phyloP scores from a whole-genome alignment of 2,329 filamentous ascomycete genomes.

The Colletotrichum tofieldiae region DNA sequence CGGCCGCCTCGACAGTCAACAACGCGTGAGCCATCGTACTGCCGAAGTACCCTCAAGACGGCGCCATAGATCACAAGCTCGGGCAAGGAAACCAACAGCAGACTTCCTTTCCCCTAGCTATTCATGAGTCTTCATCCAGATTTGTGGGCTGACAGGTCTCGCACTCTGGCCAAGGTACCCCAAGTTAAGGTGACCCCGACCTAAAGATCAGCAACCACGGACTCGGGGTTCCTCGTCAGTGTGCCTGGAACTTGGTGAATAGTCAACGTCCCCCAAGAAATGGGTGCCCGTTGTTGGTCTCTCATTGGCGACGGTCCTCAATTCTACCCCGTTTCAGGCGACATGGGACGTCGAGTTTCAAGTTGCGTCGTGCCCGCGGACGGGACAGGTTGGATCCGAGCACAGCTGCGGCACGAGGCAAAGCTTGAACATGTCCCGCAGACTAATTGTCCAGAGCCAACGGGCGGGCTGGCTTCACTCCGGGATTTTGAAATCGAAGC shows the following conservation, averaged over 20 bases:
- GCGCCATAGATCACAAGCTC: neutral
- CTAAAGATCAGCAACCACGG: conserved; percentile 30
- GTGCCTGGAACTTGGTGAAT: conserved; percentile 7
- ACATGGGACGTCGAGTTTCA: conserved; percentile 46
- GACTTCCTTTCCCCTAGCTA: neutral
- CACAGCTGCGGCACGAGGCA: conserved; percentile 34
- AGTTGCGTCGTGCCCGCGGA: conserved; percentile 44
- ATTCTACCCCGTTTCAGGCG: conserved; percentile 47
- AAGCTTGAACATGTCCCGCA: conserved; percentile 35
- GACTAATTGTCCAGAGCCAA: neutral
- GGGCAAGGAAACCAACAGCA: neutral
- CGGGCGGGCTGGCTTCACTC: neutral
- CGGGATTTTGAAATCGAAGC: conserved; percentile 34
- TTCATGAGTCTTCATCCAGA: neutral
- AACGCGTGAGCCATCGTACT: neutral
- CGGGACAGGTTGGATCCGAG: conserved; percentile 48
- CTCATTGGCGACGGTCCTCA: conserved; percentile 17
- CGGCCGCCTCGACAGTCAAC: neutral
- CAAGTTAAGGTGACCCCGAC: conserved; percentile 7
- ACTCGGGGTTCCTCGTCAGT: conserved; percentile 29
- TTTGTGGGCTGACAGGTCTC: conserved; percentile 32
- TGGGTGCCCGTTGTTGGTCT: neutral
- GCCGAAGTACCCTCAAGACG: neutral
- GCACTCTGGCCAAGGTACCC: conserved; percentile 26
- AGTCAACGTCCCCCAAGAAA: neutral